A percentile compares a stretch with the other conserved stretches of the same genome.
Evolutionary conservation across 768 basidiomycete species (phyloP).

Genomic region (Trichaptum fuscoviolaceum): DNA sequence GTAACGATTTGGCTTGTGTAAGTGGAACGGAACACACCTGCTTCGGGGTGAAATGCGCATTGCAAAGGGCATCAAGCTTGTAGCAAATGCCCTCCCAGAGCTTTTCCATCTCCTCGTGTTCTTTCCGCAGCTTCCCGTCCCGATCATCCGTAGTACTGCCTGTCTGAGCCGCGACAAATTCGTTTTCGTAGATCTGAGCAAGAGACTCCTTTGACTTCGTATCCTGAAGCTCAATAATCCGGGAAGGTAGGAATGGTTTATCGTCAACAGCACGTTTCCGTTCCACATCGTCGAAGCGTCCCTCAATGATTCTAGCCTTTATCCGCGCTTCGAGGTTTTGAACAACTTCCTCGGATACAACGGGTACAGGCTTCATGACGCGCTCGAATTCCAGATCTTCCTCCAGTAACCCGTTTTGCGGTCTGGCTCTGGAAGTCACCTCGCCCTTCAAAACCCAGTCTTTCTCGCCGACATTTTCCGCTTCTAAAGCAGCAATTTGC

Average conservation of each 20-base stretch:
- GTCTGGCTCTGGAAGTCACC: slow-evolving; percentile 73
- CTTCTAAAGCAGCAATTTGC: slow-evolving; percentile 79
- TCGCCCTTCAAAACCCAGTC: slow-evolving; percentile 94
- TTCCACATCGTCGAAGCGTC: slow-evolving; percentile 86
- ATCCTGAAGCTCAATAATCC: slow-evolving; percentile 84
- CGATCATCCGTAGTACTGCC: slow-evolving; percentile 64
- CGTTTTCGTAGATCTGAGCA: slow-evolving; percentile 94
- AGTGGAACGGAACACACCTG: slow-evolving; percentile 44
- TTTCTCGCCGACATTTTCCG: slow-evolving; percentile 82
- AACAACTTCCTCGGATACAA: slow-evolving; percentile 86
- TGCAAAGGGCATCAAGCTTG: slow-evolving; percentile 91
- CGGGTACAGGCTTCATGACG: slow-evolving; percentile 77
- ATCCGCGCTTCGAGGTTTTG: slow-evolving; percentile 83
- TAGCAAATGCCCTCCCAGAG: slow-evolving; percentile 81
- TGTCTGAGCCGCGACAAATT: slow-evolving; percentile 67
- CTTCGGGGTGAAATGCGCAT: slow-evolving; percentile 94
- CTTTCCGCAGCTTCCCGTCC: slow-evolving; percentile 82
- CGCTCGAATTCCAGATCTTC: slow-evolving; percentile 96
- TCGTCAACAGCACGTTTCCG: slow-evolving; percentile 75
- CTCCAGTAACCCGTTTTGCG: slow-evolving; percentile 87
- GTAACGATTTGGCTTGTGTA: slow-evolving; percentile 7
- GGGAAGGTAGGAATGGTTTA: slow-evolving; percentile 87
- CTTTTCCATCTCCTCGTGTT: slow-evolving; percentile 81
- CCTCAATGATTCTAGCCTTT: slow-evolving; percentile 81
- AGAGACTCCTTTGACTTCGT: slow-evolving; percentile 83